Base-by-base conservation (phyloP, 257 asterid genomes). In the Solanum appendiculatum region DNA sequence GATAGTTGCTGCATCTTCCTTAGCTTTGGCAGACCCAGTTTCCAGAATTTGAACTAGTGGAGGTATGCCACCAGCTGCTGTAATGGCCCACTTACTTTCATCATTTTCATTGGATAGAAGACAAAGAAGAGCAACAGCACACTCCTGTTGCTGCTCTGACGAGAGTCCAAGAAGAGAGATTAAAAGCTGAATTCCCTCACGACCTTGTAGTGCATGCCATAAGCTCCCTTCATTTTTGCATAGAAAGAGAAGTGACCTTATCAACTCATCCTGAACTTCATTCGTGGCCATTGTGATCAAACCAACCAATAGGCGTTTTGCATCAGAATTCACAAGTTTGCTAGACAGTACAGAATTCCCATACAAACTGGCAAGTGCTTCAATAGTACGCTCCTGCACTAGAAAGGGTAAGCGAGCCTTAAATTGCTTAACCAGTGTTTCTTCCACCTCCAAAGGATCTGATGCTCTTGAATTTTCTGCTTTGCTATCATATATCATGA, bases 1-100 rank as follows among this genome's bases (percentile, higher is more conserved):
- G 86, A 97, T 95, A 25, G 98, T 96, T 86, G 99, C 99, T 70
- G 99, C 92, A 88, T 97, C 99, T 92, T 97, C 99, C 91, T 97
- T 97, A 40, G 99, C 99, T 92, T 92, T 97, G 36, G 94, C 96
- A 86, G 99, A 95, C 36, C 99, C 99, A 3, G 99, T 97, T 90
- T 97, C 99, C 31, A 97, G 91, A 86, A 97, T 97, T 88, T 97
- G 99, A 84, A 97, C 99, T 88, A 97, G 99, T 29, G 99, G 99
- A 31, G 99, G 99, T 77, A 97, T 96, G 84, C 99, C 99, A 86
- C 99, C 99, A 86, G 99, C 99, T 68, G 99, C 99, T 23, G 99
- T 96, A 86, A 97, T 97, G 84, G 99, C 99, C 99, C 99, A 97
- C 93, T 96, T 97, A 90, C 99, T 97, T 86, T 97, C 99, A 89